Conservation (phyloP, 202 grass and related monocot species). For the Dendrocalamus latiflorus region DNA sequence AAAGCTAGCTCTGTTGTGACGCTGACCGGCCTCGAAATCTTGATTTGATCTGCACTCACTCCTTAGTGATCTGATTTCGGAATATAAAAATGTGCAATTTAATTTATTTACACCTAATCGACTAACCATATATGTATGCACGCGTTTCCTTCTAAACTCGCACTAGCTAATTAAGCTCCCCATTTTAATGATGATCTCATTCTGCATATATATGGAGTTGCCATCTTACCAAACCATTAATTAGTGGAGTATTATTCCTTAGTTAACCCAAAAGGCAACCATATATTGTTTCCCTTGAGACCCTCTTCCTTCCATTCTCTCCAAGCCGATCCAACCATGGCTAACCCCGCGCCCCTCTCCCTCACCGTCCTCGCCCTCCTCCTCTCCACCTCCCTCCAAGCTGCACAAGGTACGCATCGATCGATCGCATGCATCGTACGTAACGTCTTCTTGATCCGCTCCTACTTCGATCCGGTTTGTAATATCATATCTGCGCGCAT, state of each 20-base stretch:
- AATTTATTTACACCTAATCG: neutral
- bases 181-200: neutral
- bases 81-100: neutral
- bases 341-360: neutral
- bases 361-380: neutral
- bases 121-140: neutral
- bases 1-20: neutral
- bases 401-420: neutral
- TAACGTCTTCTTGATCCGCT: neutral
- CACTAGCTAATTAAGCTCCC: too few relatives aligned
- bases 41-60: neutral
- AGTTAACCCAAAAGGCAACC: neutral
- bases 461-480: neutral
- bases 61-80: neutral
- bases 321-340: neutral
- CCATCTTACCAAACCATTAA: neutral
- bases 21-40: neutral
- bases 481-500: too few relatives aligned
- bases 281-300: neutral
- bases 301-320: neutral
- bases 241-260: neutral
- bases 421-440: neutral
- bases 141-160: neutral
- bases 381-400: slow-evolving; percentile 3
- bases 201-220: neutral